Evolutionary conservation across 129 eudicot genomes (phyloP).

Genomic region (Centrapalus pauciflorus): DNA sequence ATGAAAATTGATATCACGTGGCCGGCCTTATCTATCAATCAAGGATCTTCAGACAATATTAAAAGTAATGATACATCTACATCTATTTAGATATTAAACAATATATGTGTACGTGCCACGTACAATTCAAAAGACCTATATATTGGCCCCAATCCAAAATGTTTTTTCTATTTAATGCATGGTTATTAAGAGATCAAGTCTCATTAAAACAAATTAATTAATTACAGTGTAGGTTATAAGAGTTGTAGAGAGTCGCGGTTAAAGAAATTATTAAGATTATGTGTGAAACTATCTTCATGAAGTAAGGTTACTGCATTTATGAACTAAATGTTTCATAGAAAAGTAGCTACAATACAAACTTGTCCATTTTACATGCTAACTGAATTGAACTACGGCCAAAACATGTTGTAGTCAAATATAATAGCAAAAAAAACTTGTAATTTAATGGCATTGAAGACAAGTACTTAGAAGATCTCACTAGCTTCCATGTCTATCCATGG

Average conservation of each 20-base stretch:
- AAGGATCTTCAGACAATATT: not conserved
- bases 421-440: slow-evolving; percentile 2
- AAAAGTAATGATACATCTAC: not conserved
- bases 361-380: slow-evolving; percentile 12
- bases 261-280: no score
- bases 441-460: slow-evolving; percentile 30
- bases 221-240: no score
- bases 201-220: no score
- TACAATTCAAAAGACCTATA: no score
- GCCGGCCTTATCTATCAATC: not conserved
- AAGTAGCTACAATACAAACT: not conserved
- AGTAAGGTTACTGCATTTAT: not conserved
- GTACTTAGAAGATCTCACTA: slow-evolving; percentile 66
- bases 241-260: no score
- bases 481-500: slow-evolving; percentile 27
- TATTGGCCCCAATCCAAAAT: no score
- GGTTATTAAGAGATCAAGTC: no score
- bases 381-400: slow-evolving; percentile 1
- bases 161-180: no score
- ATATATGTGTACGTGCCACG: slow-evolving; percentile 4
- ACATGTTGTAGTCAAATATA: not conserved
- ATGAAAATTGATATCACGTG: not conserved
- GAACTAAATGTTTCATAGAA: not conserved
- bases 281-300: not conserved
- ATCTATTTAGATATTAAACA: not conserved